These are phyloP conservation scores for Xeromyces bisporus DNA, from an alignment of 495 filamentous ascomycete genomes.

Conservation along the genomic window DNA sequence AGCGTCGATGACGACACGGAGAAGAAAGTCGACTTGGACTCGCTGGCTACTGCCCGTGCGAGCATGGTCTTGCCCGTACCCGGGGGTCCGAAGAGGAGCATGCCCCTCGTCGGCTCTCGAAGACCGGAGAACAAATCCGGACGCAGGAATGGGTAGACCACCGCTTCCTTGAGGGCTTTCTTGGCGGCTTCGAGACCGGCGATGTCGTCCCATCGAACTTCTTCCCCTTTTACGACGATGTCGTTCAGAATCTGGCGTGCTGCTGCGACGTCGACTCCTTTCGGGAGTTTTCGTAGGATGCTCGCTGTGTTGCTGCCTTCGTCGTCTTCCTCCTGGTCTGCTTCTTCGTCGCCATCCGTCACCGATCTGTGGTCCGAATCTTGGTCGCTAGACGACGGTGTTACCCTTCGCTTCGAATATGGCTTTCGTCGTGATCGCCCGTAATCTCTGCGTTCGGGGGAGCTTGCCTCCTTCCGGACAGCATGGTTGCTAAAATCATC, in stretches of 20 bases:
- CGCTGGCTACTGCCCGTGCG: constrained; percentile 84
- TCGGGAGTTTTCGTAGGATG: constrained; percentile 59
- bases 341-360: constrained; percentile 15
- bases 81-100: constrained; percentile 92
- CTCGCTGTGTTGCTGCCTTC: constrained; percentile 36
- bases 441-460: background rate
- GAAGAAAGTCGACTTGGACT: constrained; percentile 92
- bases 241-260: constrained; percentile 90
- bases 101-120: constrained; percentile 82
- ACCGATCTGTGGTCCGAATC: constrained; percentile 19
- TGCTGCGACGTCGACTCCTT: constrained; percentile 62
- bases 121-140: constrained; percentile 93
- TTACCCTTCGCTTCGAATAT: constrained; percentile 16
- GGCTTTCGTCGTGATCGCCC: constrained; percentile 11
- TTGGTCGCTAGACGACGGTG: constrained; percentile 28
- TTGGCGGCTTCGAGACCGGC: constrained; percentile 86
- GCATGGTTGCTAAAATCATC: constrained; percentile 16
- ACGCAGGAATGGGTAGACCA: constrained; percentile 92
- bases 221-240: constrained; percentile 85
- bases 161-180: constrained; percentile 81
- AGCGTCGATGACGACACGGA: constrained; percentile 87
- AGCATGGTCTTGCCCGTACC: constrained; percentile 99
- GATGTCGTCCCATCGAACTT: constrained; percentile 90
- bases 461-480: constrained; percentile 14
- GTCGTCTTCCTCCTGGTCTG: constrained; percentile 20